Evolutionary conservation across 2,329 filamentous ascomycete genomes (phyloP).

Genomic region (Nannizziopsis arthrosporioides): DNA sequence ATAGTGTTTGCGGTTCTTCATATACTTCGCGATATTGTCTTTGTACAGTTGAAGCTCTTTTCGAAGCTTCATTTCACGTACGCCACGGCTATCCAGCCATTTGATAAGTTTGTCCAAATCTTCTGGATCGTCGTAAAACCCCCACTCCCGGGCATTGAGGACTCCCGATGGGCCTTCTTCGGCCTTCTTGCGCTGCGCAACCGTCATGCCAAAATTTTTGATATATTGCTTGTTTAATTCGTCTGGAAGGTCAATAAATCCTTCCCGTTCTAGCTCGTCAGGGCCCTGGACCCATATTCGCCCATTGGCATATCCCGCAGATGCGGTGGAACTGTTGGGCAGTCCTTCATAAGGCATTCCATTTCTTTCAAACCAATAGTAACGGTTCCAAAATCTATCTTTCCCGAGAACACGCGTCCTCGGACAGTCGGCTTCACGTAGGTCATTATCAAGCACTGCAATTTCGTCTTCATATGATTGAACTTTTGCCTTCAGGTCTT

Average conservation of each 20-base stretch:
- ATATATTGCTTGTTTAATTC: conserved; percentile 66
- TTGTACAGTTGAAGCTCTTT: conserved; percentile 74
- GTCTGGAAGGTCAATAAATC: conserved; percentile 67
- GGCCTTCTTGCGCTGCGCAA: conserved; percentile 68
- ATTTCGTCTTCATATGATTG: conserved; percentile 77
- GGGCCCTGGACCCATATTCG: conserved; percentile 95
- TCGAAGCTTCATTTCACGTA: conserved; percentile 73
- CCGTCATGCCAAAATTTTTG: conserved; percentile 65
- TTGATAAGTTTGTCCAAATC: conserved; percentile 66
- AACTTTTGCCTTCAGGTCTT: conserved; percentile 71
- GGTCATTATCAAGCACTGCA: conserved; percentile 72
- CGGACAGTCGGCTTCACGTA: conserved; percentile 87
- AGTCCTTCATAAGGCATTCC: conserved; percentile 92
- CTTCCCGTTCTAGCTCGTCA: conserved; percentile 72
- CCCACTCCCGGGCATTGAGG: conserved; percentile 70
- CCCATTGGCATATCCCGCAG: conserved; percentile 82
- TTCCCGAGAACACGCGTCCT: conserved; percentile 81
- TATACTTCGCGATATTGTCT: conserved; percentile 63
- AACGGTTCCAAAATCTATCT: conserved; percentile 95
- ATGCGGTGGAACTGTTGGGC: conserved; percentile 74
- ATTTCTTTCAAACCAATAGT: conserved; percentile 98
- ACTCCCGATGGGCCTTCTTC: conserved; percentile 63
- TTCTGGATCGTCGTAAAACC: conserved; percentile 72
- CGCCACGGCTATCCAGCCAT: conserved; percentile 80
- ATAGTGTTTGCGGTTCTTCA: conserved; percentile 68